Conservation (phyloP, 805 yeast genomes). For the Barnettozyma wickerhamii region DNA sequence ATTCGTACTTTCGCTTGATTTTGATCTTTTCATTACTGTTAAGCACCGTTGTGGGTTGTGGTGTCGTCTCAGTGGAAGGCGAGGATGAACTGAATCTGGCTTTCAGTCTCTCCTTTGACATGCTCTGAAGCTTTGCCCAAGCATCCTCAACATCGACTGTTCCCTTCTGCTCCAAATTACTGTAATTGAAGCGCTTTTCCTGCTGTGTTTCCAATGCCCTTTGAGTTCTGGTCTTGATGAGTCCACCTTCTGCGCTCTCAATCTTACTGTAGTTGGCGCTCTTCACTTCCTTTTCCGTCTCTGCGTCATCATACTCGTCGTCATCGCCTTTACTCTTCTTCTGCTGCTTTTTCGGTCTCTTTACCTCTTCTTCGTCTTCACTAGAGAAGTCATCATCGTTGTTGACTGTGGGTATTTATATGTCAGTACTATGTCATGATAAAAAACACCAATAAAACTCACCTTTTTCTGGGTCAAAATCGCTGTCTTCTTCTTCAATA, state of each 20-base stretch:
- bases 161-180: slow-evolving; percentile 11
- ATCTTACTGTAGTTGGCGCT: slow-evolving; percentile 42
- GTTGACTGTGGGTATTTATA: no score
- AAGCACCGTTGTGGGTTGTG: slow-evolving; percentile 5
- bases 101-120: slow-evolving; percentile 26
- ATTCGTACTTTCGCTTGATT: slow-evolving; percentile 74
- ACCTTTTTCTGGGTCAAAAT: slow-evolving; percentile 43
- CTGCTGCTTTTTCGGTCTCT: slow-evolving; percentile 13
- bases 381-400: slow-evolving; percentile 16
- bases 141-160: slow-evolving; percentile 45
- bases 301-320: slow-evolving; percentile 34
- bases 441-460: slow-evolving; percentile 3
- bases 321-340: slow-evolving; percentile 20
- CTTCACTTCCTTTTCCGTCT: slow-evolving; percentile 29
- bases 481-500: slow-evolving; percentile 55
- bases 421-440: slow-evolving; percentile 1
- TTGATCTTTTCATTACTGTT: slow-evolving; percentile 46
- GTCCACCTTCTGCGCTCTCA: slow-evolving; percentile 56
- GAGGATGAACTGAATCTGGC: slow-evolving; percentile 18
- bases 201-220: slow-evolving; percentile 39
- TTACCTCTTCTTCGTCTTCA: slow-evolving; percentile 20
- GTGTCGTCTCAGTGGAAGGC: slow-evolving; percentile 8
- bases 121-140: slow-evolving; percentile 50
- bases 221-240: slow-evolving; percentile 68
- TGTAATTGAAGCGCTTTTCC: slow-evolving; percentile 20